Conservation (phyloP, 116 monocot genomes). For the Zostera marina region DNA sequence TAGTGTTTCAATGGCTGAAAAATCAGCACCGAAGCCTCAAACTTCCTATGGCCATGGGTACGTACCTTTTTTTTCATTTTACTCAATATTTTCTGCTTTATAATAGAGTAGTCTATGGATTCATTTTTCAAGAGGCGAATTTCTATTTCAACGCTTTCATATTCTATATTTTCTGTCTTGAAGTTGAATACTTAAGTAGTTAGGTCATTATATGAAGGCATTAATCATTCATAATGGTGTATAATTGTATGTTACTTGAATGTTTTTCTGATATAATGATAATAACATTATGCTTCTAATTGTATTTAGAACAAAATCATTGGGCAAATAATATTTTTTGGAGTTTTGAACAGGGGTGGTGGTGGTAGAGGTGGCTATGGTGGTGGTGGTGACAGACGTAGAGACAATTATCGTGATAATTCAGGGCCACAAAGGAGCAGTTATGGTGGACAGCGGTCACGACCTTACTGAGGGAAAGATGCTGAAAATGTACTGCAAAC, state of each 20-base stretch:
- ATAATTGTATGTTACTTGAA: no score
- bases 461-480: conserved; percentile 36
- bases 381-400: conserved; percentile 61
- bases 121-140: no score
- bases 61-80: background rate
- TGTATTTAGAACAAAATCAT: background rate
- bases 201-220: no score
- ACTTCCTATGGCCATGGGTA: conserved; percentile 78
- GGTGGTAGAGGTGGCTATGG: conserved; percentile 51
- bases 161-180: no score
- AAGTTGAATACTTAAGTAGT: no score
- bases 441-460: conserved; percentile 41
- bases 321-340: background rate
- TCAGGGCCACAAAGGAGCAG: conserved; percentile 45
- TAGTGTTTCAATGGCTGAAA: conserved; percentile 92
- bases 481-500: conserved; percentile 11
- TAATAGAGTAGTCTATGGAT: no score
- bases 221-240: no score
- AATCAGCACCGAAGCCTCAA: conserved; percentile 69
- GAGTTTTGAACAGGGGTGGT: conserved; percentile 25
- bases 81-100: background rate
- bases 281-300: no score
- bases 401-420: conserved; percentile 39
- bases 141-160: no score
- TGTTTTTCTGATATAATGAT: no score